These are phyloP conservation scores for Raddia distichophylla DNA, from an alignment of 176 grass and related monocot species.

Conservation along the genomic window DNA sequence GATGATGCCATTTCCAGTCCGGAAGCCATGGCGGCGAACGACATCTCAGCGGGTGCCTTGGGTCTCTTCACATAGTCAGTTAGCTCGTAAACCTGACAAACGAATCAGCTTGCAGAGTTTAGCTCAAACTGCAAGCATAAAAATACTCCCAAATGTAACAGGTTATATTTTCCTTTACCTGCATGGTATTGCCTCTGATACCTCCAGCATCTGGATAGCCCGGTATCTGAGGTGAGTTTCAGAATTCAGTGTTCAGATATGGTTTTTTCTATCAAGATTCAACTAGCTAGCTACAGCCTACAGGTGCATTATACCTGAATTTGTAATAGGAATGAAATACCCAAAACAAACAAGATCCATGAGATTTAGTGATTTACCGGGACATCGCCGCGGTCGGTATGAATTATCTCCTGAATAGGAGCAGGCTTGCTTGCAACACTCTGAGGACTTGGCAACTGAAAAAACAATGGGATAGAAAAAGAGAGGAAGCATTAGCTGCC, in stretches of 20 bases:
- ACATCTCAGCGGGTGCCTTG: neutral
- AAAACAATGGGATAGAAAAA: neutral
- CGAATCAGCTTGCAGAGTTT: constrained; percentile 3
- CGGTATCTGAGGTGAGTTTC: constrained; percentile 31
- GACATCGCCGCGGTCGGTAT: constrained; percentile 52
- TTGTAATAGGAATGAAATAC: neutral
- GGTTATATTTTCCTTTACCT: constrained; percentile 19
- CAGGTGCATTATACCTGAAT: neutral
- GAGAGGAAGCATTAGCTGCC: neutral
- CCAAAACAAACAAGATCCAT: neutral
- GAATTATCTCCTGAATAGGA: constrained; percentile 47
- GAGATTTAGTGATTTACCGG: constrained; percentile 43
- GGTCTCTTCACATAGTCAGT: constrained; percentile 9
- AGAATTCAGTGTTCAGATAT: constrained; percentile 11
- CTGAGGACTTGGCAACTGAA: constrained; percentile 42
- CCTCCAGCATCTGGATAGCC: constrained; percentile 3
- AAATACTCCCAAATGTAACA: neutral
- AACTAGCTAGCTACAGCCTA: neutral
- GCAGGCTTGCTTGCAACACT: constrained; percentile 32
- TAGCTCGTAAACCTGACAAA: constrained; percentile 15
- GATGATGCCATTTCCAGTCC: constrained; percentile 38
- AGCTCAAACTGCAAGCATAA: neutral
- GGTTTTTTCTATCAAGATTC: constrained; percentile 17
- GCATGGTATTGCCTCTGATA: constrained; percentile 36
- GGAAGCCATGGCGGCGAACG: constrained; percentile 44